These are phyloP conservation scores for Deinandra increscens DNA, from an alignment of 129 eudicot species.

Conservation along the genomic window DNA sequence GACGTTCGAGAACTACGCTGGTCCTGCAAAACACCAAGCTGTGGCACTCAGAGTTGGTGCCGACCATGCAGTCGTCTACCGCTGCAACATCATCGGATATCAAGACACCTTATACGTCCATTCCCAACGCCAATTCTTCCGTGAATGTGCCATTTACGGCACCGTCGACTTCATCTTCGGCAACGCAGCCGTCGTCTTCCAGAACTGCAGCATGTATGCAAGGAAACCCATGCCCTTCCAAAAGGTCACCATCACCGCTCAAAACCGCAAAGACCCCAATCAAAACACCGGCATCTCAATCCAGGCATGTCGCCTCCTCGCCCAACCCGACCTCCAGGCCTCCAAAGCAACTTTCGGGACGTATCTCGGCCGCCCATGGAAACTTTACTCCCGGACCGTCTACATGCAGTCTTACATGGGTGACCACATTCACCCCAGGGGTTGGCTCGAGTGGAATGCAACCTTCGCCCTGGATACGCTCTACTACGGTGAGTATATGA, in stretches of 20 bases:
- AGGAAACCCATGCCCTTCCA: constrained; percentile 68
- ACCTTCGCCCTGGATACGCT: constrained; percentile 73
- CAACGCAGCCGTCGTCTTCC: constrained; percentile 90
- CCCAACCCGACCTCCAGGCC: constrained; percentile 65
- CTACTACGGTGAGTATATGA: constrained; percentile 91
- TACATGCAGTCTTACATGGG: constrained; percentile 79
- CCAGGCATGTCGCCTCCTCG: constrained; percentile 66
- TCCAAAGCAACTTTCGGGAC: constrained; percentile 51
- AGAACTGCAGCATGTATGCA: constrained; percentile 71
- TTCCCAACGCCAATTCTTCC: constrained; percentile 81
- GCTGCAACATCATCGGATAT: constrained; percentile 80
- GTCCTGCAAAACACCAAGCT: constrained; percentile 86
- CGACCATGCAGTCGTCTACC: constrained; percentile 77
- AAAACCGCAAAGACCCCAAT: constrained; percentile 84
- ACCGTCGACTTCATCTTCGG: constrained; percentile 96
- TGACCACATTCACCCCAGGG: constrained; percentile 74
- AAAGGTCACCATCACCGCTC: constrained; percentile 82
- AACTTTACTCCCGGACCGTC: constrained; percentile 70
- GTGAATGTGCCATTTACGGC: constrained; percentile 88
- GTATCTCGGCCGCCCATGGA: constrained; percentile 92
- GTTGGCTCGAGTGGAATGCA: constrained; percentile 87
- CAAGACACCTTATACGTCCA: constrained; percentile 89
- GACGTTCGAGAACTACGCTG: constrained; percentile 81
- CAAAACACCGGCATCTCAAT: constrained; percentile 93
- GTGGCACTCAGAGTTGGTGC: constrained; percentile 91